These are phyloP conservation scores for Corynespora cassiicola DNA, from an alignment of 2,329 filamentous ascomycete genomes.

Conservation along the genomic window DNA sequence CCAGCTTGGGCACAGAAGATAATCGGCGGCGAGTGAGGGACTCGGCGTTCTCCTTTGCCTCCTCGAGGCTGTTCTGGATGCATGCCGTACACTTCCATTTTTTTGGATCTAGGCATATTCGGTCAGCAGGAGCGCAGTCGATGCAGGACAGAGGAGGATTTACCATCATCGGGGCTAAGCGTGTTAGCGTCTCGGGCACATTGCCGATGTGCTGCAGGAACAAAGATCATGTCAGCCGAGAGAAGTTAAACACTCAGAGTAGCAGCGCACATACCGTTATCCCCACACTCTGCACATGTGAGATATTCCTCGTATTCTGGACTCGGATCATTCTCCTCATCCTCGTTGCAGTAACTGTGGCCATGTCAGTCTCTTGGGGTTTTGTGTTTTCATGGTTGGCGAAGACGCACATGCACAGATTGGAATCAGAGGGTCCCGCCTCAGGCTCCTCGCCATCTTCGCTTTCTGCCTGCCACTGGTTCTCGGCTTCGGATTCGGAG, in stretches of 20 bases:
- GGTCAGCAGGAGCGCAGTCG: constrained; percentile 22
- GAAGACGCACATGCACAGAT: constrained; percentile 68
- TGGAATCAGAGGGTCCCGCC: constrained; percentile 58
- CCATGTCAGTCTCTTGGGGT: constrained; percentile 18
- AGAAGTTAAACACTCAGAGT: constrained; percentile 25
- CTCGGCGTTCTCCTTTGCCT: constrained; percentile 44
- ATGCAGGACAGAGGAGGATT: constrained; percentile 35
- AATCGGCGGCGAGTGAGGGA: constrained; percentile 56
- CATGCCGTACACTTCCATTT: constrained; percentile 69
- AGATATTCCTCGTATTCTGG: constrained; percentile 83
- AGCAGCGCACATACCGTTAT: constrained; percentile 74
- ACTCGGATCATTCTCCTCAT: constrained; percentile 81
- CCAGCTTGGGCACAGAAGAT: constrained; percentile 69
- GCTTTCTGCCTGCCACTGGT: constrained; percentile 60
- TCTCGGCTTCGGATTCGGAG: constrained; percentile 63
- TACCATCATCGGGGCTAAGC: constrained; percentile 69
- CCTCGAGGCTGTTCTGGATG: constrained; percentile 53
- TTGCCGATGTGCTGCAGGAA: constrained; percentile 80
- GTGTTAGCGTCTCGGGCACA: constrained; percentile 78
- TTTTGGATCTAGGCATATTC: constrained; percentile 54
- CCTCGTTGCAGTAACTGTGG: constrained; percentile 78
- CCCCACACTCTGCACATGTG: constrained; percentile 77
- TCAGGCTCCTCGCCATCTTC: constrained; percentile 65
- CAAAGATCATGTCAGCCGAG: constrained; percentile 53
- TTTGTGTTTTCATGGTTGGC: constrained; percentile 14